Evolutionary conservation across 805 yeast genomes (phyloP).

Genomic region (Debaryomyces hansenii): DNA sequence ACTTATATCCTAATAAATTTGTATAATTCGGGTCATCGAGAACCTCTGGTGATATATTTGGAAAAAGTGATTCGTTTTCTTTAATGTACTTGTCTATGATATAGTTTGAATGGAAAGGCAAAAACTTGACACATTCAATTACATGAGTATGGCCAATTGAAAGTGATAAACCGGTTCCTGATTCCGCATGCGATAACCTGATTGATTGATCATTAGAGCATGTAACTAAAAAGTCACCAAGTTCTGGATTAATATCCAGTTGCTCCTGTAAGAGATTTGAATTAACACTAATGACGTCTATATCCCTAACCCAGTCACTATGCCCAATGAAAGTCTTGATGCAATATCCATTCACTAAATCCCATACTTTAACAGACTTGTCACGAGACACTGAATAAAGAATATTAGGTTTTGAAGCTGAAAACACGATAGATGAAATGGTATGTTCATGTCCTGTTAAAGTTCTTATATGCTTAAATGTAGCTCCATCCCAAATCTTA

Average conservation of each 20-base stretch:
- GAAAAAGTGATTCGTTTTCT: conserved; percentile 27
- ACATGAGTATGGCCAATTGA: conserved; percentile 83
- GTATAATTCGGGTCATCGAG: conserved; percentile 26
- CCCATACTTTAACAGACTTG: conserved; percentile 62
- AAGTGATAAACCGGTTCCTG: conserved; percentile 67
- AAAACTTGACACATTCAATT: conserved; percentile 67
- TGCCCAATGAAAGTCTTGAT: conserved; percentile 70
- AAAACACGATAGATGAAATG: conserved; percentile 62
- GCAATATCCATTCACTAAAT: conserved; percentile 66
- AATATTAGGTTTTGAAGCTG: conserved; percentile 43
- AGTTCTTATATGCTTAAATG: conserved; percentile 55
- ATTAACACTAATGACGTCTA: conserved; percentile 42
- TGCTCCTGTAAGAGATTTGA: conserved; percentile 10
- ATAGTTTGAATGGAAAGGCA: conserved; percentile 53
- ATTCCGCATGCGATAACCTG: conserved; percentile 61
- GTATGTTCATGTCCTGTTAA: conserved; percentile 88
- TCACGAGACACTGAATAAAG: conserved; percentile 68
- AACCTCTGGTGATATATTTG: conserved; percentile 33
- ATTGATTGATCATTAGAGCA: conserved; percentile 80
- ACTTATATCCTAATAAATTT: conserved; percentile 56
- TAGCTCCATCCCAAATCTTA: conserved; percentile 69
- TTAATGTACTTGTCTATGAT: conserved; percentile 48
- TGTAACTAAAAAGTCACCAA: conserved; percentile 62
- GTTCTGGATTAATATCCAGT: conserved; percentile 11
- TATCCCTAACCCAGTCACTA: conserved; percentile 81